Base-by-base conservation (phyloP, 345 rosid species). In the Camelina sativa region DNA sequence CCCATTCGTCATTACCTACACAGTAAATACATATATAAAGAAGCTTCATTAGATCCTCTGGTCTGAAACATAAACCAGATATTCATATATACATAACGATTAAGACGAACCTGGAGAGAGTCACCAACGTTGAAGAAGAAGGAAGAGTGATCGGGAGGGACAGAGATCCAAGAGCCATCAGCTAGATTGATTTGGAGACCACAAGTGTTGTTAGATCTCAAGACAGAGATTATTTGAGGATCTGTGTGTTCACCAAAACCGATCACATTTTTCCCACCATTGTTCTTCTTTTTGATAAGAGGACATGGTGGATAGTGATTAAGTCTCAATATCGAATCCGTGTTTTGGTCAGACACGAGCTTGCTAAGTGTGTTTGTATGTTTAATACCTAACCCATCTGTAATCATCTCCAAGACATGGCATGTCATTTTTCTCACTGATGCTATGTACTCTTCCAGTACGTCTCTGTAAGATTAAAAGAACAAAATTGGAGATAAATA, bases 211-310 rank as follows among this genome's bases (percentile, higher is more conserved):
- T 93, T 93, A 72, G 98, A 93, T 75, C 92, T 82, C 9, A 93
- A 64, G 48, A 89, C 80, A 22, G 98, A 91, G 51, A 93, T 72
- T 79, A 93, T 88, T 38, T 93, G 98, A 69, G 97, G 98, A 81
- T 93, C 98, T 8, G 97, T 88, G 73, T 93, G 96, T 73, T 89
- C 98, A 0, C 97, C 97, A 61, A 93, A 86, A n/a, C 97, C 97
- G 22, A 89, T 84, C 73, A 72, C 73, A 72, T 76, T 69, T 62
- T 58, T 59, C n/a, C 44, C 77, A 23, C 30, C 61, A 66, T 73
- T 34, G 60, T 55, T 23, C 8, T 57, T 71, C 34, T 40, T 48
- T 48, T 67, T 35, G 38, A 61, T 28, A 19, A 37, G 71, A 47
- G 78, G 81, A 76, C 85, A 85, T 54, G 87, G 80, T 64, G 86